Percentiles rank a stretch among this genome's conserved stretches.
phyloP scores from a whole-genome alignment of 139 green algal species.

The Trebouxia sp. region DNA sequence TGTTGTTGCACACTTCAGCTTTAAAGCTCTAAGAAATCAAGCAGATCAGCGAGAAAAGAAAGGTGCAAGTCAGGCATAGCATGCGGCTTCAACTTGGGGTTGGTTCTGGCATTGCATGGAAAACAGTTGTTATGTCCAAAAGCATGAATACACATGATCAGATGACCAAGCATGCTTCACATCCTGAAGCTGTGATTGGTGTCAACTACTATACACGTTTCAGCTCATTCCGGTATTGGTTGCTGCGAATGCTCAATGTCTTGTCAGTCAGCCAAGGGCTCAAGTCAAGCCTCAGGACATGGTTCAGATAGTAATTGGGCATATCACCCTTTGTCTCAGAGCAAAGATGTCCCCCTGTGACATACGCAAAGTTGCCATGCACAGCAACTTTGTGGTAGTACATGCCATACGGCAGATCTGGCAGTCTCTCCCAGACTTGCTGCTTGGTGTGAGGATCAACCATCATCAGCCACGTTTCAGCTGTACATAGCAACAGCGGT shows the following conservation, averaged over 20 bases:
- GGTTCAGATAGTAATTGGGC: slow-evolving; percentile 20
- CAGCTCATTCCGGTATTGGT: neutral
- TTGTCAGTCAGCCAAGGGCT: neutral
- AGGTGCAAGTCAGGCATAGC: too few relatives aligned
- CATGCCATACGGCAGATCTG: neutral
- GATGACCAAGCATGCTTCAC: too few relatives aligned
- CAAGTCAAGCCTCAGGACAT: slow-evolving; percentile 1
- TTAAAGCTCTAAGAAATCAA: too few relatives aligned
- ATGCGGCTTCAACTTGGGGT: too few relatives aligned
- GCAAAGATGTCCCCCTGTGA: slow-evolving; percentile 7
- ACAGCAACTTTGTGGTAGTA: slow-evolving; percentile 23
- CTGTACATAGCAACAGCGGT: slow-evolving; percentile 9
- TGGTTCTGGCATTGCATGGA: too few relatives aligned
- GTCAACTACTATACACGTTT: too few relatives aligned
- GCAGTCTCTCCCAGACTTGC: neutral
- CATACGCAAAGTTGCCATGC: slow-evolving; percentile 30
- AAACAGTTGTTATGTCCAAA: neutral
- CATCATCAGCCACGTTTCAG: slow-evolving; percentile 21
- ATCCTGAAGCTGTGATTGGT: too few relatives aligned
- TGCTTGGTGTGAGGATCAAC: neutral
- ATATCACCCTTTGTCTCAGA: slow-evolving; percentile 20
- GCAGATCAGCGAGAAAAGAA: too few relatives aligned
- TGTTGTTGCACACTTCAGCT: too few relatives aligned
- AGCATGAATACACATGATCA: neutral
- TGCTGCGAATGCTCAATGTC: neutral